Percentiles rank a stretch among this genome's conserved stretches.
These are phyloP conservation scores for Epichloe brachyelytri DNA, from an alignment of 2,329 filamentous ascomycete species.

Conservation along the genomic window DNA sequence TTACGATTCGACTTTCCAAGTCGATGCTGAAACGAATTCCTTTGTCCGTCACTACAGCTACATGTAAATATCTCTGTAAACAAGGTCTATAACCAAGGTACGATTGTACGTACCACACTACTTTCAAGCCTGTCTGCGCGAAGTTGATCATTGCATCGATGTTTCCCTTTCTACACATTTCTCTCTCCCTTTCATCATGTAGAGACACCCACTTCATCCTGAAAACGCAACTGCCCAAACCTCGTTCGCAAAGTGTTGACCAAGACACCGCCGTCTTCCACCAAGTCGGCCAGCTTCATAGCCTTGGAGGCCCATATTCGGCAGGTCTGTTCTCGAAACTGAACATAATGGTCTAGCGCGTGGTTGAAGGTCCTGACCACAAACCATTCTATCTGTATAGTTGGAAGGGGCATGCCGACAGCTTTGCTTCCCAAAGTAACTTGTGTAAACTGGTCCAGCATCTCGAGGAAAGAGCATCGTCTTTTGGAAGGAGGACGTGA, in stretches of 20 bases:
- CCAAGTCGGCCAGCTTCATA: constrained; percentile 45
- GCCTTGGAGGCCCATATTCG: constrained; percentile 51
- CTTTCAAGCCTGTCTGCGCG: too few relatives aligned
- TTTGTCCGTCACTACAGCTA: background rate
- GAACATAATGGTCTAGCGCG: constrained; percentile 51
- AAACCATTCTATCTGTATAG: constrained; percentile 65
- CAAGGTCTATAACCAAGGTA: background rate
- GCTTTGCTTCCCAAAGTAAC: constrained; percentile 38
- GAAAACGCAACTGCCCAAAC: constrained; percentile 24
- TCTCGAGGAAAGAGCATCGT: constrained; percentile 40
- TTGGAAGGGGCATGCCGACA: constrained; percentile 41
- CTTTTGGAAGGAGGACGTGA: constrained; percentile 47
- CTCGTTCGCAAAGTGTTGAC: constrained; percentile 30
- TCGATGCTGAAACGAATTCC: background rate
- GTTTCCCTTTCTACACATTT: background rate
- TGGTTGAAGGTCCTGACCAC: constrained; percentile 57
- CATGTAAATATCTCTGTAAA: background rate
- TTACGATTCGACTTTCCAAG: background rate
- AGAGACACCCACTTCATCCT: background rate
- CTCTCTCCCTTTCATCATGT: background rate
- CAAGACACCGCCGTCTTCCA: constrained; percentile 39
- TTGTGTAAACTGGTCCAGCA: constrained; percentile 49
- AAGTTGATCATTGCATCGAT: background rate
- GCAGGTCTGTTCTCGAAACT: constrained; percentile 39
- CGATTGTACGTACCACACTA: too few relatives aligned